Percentiles rank a stretch among this genome's conserved stretches.
These are phyloP conservation scores for Cystobasidiopsis lactophilus DNA, from an alignment of 768 basidiomycete species.

Conservation along the genomic window DNA sequence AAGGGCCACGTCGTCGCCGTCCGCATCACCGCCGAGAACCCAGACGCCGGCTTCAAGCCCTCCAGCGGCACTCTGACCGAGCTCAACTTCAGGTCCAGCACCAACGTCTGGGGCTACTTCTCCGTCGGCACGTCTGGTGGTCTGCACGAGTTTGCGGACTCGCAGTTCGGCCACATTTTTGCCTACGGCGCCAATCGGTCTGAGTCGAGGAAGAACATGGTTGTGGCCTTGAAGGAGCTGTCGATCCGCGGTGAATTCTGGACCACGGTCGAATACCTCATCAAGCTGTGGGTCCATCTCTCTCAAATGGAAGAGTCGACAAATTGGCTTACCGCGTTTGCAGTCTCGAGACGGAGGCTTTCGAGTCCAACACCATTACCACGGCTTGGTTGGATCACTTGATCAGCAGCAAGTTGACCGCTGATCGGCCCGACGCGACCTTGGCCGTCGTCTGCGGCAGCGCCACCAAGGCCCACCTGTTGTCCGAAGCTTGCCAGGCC, in stretches of 20 bases:
- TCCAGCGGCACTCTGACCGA: slow-evolving; percentile 81
- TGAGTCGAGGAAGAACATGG: slow-evolving; percentile 97
- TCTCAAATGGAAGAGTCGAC: background rate
- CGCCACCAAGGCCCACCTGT: slow-evolving; percentile 79
- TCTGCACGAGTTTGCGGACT: slow-evolving; percentile 96
- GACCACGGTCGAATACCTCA: slow-evolving; percentile 95
- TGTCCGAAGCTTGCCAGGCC: slow-evolving; percentile 65
- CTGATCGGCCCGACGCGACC: slow-evolving; percentile 78
- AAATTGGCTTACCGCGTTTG: slow-evolving; percentile 52
- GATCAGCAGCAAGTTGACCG: slow-evolving; percentile 90
- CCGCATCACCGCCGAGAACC: slow-evolving; percentile 97
- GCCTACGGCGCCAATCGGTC: slow-evolving; percentile 75
- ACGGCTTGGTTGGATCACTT: slow-evolving; percentile 96
- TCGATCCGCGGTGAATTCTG: slow-evolving; percentile 98
- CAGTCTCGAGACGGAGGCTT: slow-evolving; percentile 67
- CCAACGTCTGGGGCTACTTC: slow-evolving; percentile 99
- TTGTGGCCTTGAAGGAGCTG: slow-evolving; percentile 90
- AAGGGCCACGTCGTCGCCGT: slow-evolving; percentile 98
- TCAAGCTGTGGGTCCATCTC: slow-evolving; percentile 39
- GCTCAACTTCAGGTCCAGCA: slow-evolving; percentile 96
- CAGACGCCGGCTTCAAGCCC: slow-evolving; percentile 97
- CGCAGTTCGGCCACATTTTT: slow-evolving; percentile 97
- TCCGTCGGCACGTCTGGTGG: slow-evolving; percentile 88
- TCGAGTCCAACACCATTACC: slow-evolving; percentile 91
- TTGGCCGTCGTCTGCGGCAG: slow-evolving; percentile 91